Conservation (phyloP, 352 stramenopile genomes). For the Phytophthora brassicae region DNA sequence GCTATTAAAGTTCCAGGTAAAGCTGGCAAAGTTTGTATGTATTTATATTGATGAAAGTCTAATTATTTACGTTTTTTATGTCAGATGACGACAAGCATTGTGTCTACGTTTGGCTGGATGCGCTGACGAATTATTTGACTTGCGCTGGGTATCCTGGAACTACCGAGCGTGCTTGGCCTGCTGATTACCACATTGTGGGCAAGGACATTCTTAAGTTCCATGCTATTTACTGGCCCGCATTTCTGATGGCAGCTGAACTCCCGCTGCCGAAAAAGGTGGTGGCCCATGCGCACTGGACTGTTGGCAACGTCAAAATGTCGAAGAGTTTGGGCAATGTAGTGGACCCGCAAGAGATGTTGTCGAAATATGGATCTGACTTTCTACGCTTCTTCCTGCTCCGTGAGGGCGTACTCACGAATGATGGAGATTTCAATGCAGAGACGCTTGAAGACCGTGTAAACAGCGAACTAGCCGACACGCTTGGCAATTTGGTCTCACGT, state of each 20-base stretch:
- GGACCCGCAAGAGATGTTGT: slow-evolving; percentile 91
- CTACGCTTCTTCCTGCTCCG: slow-evolving; percentile 93
- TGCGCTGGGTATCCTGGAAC: slow-evolving; percentile 90
- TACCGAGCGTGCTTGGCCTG: slow-evolving; percentile 53
- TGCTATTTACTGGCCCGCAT: slow-evolving; percentile 98
- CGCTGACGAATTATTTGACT: slow-evolving; percentile 98
- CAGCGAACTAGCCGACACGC: slow-evolving; percentile 91
- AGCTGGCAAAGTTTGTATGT: background rate
- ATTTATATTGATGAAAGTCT: background rate
- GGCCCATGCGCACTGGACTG: slow-evolving; percentile 98
- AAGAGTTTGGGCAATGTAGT: slow-evolving; percentile 99
- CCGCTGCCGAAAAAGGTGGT: slow-evolving; percentile 94
- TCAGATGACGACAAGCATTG: slow-evolving; percentile 88
- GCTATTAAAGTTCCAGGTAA: slow-evolving; percentile 93
- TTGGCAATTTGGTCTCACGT: slow-evolving; percentile 88
- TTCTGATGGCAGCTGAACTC: slow-evolving; percentile 93
- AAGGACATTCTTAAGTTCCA: slow-evolving; percentile 99
- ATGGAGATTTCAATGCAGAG: slow-evolving; percentile 89
- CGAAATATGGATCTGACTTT: slow-evolving; percentile 92
- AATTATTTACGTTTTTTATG: background rate
- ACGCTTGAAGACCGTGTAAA: slow-evolving; percentile 96
- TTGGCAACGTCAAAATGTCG: slow-evolving; percentile 98
- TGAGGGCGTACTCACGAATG: slow-evolving; percentile 94
- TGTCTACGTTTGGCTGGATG: slow-evolving; percentile 99
- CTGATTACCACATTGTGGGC: slow-evolving; percentile 93